Evolutionary conservation across 169 alveolate genomes (phyloP).

Genomic region (Plasmodium relictum): DNA sequence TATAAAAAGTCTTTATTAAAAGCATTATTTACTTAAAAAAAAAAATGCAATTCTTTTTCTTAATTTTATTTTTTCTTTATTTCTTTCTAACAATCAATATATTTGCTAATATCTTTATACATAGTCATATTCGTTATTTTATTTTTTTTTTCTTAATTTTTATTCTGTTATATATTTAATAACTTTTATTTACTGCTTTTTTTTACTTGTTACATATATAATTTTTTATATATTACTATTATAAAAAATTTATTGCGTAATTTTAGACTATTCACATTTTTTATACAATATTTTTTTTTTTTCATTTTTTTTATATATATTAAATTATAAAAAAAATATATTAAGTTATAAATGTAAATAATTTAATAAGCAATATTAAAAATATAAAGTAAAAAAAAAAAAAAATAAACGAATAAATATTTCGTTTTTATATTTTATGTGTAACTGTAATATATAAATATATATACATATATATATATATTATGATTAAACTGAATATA

Average conservation of each 20-base stretch:
- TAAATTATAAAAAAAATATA: not conserved
- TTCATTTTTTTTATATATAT: not conserved
- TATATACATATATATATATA: not conserved
- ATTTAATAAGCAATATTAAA: not conserved
- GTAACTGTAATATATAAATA: not conserved
- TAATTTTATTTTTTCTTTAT: too few relatives aligned
- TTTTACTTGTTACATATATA: not conserved
- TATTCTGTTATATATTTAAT: not conserved
- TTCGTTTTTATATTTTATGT: constrained; percentile 5
- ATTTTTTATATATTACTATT: not conserved
- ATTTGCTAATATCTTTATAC: constrained; percentile 4
- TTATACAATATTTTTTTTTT: not conserved
- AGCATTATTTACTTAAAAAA: too few relatives aligned
- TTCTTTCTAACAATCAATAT: not conserved
- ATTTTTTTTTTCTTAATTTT: too few relatives aligned
- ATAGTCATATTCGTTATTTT: not conserved
- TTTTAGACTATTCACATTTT: not conserved
- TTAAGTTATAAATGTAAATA: constrained; percentile 22
- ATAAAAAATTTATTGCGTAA: not conserved
- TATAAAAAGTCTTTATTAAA: too few relatives aligned
- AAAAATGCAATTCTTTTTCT: too few relatives aligned
- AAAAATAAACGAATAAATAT: not conserved
- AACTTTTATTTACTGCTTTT: not conserved
- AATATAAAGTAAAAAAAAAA: not conserved
- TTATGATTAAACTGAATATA: not conserved